These are phyloP conservation scores for Simmondsia chinensis DNA, from an alignment of 148 eudicot species.

Conservation along the genomic window DNA sequence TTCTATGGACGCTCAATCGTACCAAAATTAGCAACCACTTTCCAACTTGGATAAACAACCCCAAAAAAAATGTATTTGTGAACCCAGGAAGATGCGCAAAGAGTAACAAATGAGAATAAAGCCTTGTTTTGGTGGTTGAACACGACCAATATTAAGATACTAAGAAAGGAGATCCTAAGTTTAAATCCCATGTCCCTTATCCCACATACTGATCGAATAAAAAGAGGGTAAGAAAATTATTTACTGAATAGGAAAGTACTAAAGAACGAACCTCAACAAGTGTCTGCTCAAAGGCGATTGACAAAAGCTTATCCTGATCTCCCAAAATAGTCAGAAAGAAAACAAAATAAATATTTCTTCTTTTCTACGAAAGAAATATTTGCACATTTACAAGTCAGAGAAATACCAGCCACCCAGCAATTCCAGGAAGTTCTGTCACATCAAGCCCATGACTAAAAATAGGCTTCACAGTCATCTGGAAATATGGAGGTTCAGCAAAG, in stretches of 20 bases:
- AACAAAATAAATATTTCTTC: background rate
- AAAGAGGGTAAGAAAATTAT: background rate
- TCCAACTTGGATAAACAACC: no score
- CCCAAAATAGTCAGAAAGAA: background rate
- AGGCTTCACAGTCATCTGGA: constrained; percentile 92
- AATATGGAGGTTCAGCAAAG: constrained; percentile 94
- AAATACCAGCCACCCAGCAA: constrained; percentile 91
- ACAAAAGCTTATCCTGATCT: constrained; percentile 78
- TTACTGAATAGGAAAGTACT: background rate
- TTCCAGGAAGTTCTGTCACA: constrained; percentile 90
- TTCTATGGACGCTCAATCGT: no score
- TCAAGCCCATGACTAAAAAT: constrained; percentile 73
- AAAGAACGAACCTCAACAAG: constrained; percentile 74
- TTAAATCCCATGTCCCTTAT: background rate
- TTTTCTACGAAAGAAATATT: background rate
- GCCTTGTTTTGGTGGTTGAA: no score
- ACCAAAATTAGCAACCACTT: no score
- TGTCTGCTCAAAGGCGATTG: constrained; percentile 83
- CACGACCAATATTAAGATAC: no score
- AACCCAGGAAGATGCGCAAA: no score
- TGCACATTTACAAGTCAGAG: background rate
- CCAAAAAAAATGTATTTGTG: no score
- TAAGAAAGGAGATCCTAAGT: no score
- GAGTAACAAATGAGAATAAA: background rate
- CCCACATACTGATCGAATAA: background rate